Conservation (phyloP, 2,329 filamentous ascomycete genomes). For the Aspergillus cejpii region DNA sequence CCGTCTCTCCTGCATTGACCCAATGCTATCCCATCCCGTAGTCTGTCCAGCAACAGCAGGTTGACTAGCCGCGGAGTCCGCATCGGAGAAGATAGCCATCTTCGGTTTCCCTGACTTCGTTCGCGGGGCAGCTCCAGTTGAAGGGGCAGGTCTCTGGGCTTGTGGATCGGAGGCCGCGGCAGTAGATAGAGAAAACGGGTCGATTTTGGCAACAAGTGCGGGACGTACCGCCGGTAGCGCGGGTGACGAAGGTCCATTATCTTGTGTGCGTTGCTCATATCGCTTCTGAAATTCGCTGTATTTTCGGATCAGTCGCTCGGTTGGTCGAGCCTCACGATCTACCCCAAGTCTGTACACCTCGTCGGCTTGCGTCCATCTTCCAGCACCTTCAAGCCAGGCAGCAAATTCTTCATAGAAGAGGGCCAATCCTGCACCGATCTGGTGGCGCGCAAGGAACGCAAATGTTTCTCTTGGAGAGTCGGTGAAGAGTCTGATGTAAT, state of each 20-base stretch:
- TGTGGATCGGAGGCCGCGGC: slow-evolving; percentile 59
- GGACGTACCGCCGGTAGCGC: slow-evolving; percentile 77
- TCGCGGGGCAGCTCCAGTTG: slow-evolving; percentile 43
- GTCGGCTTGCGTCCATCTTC: slow-evolving; percentile 81
- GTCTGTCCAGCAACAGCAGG: slow-evolving; percentile 49
- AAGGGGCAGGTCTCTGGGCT: slow-evolving; percentile 49
- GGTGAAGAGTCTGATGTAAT: slow-evolving; percentile 88
- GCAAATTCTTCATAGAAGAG: slow-evolving; percentile 97
- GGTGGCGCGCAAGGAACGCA: slow-evolving; percentile 80
- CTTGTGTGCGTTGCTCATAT: slow-evolving; percentile 59
- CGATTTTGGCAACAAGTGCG: slow-evolving; percentile 75
- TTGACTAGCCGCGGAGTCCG: slow-evolving; percentile 54
- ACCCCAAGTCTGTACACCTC: slow-evolving; percentile 90
- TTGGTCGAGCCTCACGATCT: slow-evolving; percentile 76
- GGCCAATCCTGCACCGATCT: slow-evolving; percentile 77
- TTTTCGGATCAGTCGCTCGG: slow-evolving; percentile 75
- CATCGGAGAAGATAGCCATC: slow-evolving; percentile 84
- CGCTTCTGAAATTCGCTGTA: slow-evolving; percentile 86
- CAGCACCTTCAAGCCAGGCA: slow-evolving; percentile 78
- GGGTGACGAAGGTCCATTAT: slow-evolving; percentile 69
- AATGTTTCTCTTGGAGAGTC: slow-evolving; percentile 91
- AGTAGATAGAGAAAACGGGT: slow-evolving; percentile 62
- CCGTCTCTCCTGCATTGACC: slow-evolving; percentile 75
- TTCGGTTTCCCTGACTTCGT: slow-evolving; percentile 69
- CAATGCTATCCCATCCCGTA: slow-evolving; percentile 88